Evolutionary conservation across 768 basidiomycete genomes (phyloP), one percentile per base, ranked within the genome.

Genomic region (Arthromyces matolae): DNA sequence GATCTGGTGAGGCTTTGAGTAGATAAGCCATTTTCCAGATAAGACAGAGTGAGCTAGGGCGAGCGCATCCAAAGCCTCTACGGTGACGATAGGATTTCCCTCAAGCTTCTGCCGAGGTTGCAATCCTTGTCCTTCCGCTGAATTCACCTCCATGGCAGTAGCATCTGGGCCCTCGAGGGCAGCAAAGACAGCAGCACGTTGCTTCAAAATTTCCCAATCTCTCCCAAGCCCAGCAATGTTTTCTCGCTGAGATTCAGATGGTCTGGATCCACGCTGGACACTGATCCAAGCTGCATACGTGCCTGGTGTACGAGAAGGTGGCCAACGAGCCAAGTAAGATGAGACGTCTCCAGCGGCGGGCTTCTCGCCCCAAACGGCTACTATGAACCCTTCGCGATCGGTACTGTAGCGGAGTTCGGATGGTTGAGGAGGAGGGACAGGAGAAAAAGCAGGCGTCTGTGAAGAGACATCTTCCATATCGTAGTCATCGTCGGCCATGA

Each of bases 1-100:
- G 12, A 71, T 57, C 39, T 63, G 53, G 14, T 49, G 32, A 1
- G 60, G 40, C 20, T 66, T 55, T n/a, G 59, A 51, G 44, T 70
- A 71, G 9, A 73, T 55, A 47, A 73, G 56, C 70, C 72, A 72
- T 41, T 72, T 71, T n/a, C 68, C 70, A 3, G 54, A 41, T 5
- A 67, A 36, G 7, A 68, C 62, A 14, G 60, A 54, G 49, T 70
- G 60, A 7, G 60, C 50, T 25, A 49, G 58, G n/a, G 71, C 68
- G 34, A 72, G 59, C 14, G 56, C 42, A 45, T 73, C 71, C 8
- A 73, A 50, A 5, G 54, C 47, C 14, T 63, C 62, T 18, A 64
- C 58, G 0, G 63, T 66, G 20, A 71, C 64, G 4, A 49, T 14
- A 3, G 39, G 28, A 10, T 48, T 49, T 41, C 31, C 40, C 35